These are phyloP conservation scores for Halenospora varia DNA, from an alignment of 495 filamentous ascomycete species.

Conservation along the genomic window DNA sequence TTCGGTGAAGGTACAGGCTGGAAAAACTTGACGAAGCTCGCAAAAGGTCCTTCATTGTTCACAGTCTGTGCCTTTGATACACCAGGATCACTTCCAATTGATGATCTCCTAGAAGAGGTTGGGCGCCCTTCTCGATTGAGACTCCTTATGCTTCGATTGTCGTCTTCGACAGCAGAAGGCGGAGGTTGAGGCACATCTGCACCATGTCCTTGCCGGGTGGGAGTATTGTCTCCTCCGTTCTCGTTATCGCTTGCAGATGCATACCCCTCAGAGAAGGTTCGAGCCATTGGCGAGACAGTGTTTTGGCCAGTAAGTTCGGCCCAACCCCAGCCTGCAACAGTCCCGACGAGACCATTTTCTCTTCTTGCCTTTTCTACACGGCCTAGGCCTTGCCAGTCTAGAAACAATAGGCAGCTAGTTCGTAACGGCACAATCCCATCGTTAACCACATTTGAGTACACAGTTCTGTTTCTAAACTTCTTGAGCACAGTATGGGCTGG, in stretches of 20 bases:
- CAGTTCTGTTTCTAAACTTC: conserved; percentile 84
- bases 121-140: neutral
- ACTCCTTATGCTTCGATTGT: conserved; percentile 22
- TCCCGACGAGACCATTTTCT: conserved; percentile 87
- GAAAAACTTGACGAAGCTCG: conserved; percentile 24
- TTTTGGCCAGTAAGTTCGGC: conserved; percentile 86
- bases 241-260: conserved; percentile 13
- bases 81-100: neutral
- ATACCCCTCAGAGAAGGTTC: conserved; percentile 10
- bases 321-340: conserved; percentile 91
- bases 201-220: conserved; percentile 23
- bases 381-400: conserved; percentile 93
- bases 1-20: conserved; percentile 17
- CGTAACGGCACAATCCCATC: conserved; percentile 94
- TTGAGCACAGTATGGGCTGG: conserved; percentile 84
- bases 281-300: conserved; percentile 41
- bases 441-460: conserved; percentile 98
- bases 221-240: conserved; percentile 17
- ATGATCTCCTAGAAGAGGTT: neutral
- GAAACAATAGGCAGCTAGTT: conserved; percentile 92
- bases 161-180: conserved; percentile 20
- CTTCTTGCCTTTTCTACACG: conserved; percentile 91
- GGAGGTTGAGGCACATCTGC: conserved; percentile 26
- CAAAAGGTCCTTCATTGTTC: conserved; percentile 15
- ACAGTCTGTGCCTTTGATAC: neutral